These are phyloP conservation scores for Plasmodium coatneyi DNA, from an alignment of 169 alveolate species.

Conservation along the genomic window DNA sequence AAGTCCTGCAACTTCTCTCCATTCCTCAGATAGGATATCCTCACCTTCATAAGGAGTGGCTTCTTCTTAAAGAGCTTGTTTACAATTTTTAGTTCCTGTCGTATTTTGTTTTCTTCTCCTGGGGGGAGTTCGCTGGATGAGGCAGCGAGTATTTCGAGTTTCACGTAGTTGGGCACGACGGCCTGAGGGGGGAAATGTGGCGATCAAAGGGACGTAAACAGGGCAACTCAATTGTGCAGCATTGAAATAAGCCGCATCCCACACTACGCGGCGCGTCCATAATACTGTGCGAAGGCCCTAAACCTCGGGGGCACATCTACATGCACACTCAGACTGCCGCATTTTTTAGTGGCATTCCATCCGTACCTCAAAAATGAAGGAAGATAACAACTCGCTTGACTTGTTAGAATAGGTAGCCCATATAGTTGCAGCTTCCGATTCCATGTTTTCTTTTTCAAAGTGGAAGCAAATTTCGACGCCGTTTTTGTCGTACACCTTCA, in stretches of 20 bases:
- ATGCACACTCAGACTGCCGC: not conserved
- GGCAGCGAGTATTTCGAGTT: conserved; percentile 64
- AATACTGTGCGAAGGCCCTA: not conserved
- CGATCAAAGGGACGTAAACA: not conserved
- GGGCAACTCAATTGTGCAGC: not conserved
- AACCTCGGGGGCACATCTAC: not conserved
- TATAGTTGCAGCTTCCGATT: conserved; percentile 52
- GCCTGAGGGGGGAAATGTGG: conserved; percentile 19
- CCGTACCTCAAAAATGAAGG: conserved; percentile 65
- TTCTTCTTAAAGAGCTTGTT: conserved; percentile 55
- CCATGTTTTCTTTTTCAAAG: conserved; percentile 64
- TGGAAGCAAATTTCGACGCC: conserved; percentile 45
- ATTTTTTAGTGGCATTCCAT: not conserved
- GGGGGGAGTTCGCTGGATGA: conserved; percentile 62
- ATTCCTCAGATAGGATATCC: conserved; percentile 57
- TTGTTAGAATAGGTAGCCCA: conserved; percentile 64
- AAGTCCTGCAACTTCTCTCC: conserved; percentile 61
- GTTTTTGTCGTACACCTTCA: conserved; percentile 65
- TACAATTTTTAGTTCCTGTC: conserved; percentile 44
- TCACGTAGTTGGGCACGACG: conserved; percentile 72
- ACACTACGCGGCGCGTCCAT: not conserved
- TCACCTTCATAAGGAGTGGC: conserved; percentile 76
- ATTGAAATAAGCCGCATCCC: not conserved
- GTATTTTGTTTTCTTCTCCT: conserved; percentile 47
- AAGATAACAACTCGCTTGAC: conserved; percentile 17